phyloP scores from a whole-genome alignment of 441 rosid species.

The Aquilaria agallochum region DNA sequence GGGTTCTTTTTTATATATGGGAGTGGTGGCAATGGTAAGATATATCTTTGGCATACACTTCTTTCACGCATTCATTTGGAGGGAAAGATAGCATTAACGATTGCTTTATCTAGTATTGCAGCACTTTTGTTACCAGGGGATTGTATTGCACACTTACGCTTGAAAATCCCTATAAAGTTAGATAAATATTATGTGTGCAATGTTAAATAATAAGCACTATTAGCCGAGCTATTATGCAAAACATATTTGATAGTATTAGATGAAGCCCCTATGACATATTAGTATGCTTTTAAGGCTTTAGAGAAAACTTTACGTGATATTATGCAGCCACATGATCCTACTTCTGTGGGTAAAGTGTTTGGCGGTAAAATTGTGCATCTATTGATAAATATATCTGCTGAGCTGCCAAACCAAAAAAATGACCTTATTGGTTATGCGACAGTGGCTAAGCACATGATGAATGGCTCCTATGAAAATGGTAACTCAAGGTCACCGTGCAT shows the following conservation, averaged over 20 bases:
- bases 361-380: background rate
- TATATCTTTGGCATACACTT: background rate
- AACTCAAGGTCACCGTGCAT: background rate
- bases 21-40: background rate
- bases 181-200: background rate
- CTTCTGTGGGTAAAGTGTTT: background rate
- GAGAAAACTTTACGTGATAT: conserved; percentile 1
- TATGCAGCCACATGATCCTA: background rate
- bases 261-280: background rate
- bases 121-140: background rate
- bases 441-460: background rate
- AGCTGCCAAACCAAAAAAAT: background rate
- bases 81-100: background rate
- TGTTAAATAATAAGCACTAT: background rate
- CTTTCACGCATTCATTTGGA: background rate
- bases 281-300: background rate
- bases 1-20: background rate
- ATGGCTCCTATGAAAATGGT: background rate
- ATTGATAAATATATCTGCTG: background rate
- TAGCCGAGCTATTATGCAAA: background rate
- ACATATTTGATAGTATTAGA: background rate
- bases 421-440: no score
- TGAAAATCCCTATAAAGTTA: background rate
- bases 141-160: background rate
- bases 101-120: background rate